phyloP scores from a whole-genome alignment of 177 flowering plant genomes.

The Vitis hybrid region DNA sequence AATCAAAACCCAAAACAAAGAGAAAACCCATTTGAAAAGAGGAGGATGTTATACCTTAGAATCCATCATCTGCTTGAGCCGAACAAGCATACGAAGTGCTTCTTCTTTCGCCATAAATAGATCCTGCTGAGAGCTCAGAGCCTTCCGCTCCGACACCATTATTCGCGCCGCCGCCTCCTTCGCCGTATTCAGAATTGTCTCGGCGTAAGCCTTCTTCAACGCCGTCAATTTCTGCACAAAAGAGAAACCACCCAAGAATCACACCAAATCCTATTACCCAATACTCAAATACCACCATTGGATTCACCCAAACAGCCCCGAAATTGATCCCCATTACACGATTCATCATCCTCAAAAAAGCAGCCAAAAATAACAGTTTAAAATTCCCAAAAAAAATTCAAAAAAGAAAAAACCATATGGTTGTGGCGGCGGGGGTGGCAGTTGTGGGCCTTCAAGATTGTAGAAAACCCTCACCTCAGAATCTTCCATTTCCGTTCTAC shows the following conservation, averaged over 20 bases:
- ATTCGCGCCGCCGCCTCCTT: constrained; percentile 84
- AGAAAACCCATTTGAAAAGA: neutral
- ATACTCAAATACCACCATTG: neutral
- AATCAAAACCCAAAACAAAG: neutral
- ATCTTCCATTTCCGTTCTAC: constrained; percentile 28
- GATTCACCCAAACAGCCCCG: constrained; percentile 2
- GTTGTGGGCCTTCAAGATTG: neutral
- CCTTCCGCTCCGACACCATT: constrained; percentile 67
- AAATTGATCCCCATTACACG: neutral
- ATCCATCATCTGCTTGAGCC: constrained; percentile 73
- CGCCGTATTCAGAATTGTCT: constrained; percentile 72
- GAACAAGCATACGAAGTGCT: constrained; percentile 56
- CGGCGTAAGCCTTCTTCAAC: constrained; percentile 87
- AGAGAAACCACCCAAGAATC: neutral
- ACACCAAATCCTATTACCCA: neutral
- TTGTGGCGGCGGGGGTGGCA: neutral
- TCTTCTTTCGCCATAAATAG: constrained; percentile 60
- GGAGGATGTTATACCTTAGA: constrained; percentile 43
- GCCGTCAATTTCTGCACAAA: constrained; percentile 63
- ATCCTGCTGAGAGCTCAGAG: constrained; percentile 54
- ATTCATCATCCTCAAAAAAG: neutral
- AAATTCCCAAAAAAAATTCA: constrained; percentile 4
- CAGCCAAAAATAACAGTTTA: constrained; percentile 10
- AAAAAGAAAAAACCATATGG: constrained; percentile 3
- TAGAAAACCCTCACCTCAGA: constrained; percentile 33